Base-by-base conservation (phyloP, 306 rosid genomes). In the Prunus campanulata region DNA sequence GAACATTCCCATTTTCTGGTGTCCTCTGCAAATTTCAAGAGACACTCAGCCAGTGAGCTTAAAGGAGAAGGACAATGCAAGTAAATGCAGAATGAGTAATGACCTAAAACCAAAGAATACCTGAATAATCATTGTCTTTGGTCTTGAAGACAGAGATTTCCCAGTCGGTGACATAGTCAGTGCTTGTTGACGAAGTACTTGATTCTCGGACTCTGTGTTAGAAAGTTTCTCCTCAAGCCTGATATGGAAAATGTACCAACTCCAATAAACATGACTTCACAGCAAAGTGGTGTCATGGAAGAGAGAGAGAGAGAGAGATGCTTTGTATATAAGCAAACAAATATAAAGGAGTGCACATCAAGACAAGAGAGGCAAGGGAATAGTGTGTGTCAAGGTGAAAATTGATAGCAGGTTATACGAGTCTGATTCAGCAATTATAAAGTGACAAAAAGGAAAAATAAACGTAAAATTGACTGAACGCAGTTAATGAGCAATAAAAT, bases 171-270 rank as follows among this genome's bases (percentile, higher is more conserved):
- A 96, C 84, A 87, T 90, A 74, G 94, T 88, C 91, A 96, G 77
- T 84, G 98, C 97, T 87, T 96, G 98, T 85, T 96, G 99, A 78
- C 99, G 99, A 90, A 96, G 95, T 81, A 96, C 96, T 85, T 96
- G 99, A 77, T 96, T 96, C 88, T 96, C 99, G 3, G 99, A 93
- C 86, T 96, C 99, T 64, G 96, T 80, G 84, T 93, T 96, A 81
- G 99, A 93, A 77, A 96, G 86, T 81, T 96, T 96, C 68, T 96
- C 99, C 78, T 93, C 99, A 72, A 96, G 88, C 90, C 99, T 96
- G 83, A 69, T 76, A 88, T 55, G 69, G 68, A 78, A 54, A 54
- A 83, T 57, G 39, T 39, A 68, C 73, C 68, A 51, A 76, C 51
- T 72, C 66, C 11, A 71, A 46, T 50, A 27, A 81, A 52, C 24